phyloP scores from a whole-genome alignment of 116 monocot species.

The Cymodocea nodosa region DNA sequence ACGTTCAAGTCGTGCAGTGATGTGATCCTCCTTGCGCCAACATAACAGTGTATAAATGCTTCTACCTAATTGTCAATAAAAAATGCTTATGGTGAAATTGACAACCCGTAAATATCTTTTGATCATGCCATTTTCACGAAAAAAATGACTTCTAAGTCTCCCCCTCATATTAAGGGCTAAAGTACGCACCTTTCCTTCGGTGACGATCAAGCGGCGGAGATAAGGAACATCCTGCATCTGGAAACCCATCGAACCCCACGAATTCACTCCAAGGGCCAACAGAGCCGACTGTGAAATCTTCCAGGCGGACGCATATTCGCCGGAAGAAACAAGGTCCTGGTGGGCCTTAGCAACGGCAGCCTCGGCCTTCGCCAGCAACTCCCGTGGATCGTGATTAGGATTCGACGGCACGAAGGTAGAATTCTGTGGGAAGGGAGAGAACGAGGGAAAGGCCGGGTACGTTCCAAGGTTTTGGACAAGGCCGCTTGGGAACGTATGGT shows the following conservation, averaged over 20 bases:
- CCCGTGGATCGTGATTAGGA: slow-evolving; percentile 7
- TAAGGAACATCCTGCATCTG: slow-evolving; percentile 56
- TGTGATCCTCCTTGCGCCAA: slow-evolving; percentile 46
- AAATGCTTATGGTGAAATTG: background rate
- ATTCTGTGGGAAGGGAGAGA: slow-evolving; percentile 6
- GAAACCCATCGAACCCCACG: slow-evolving; percentile 64
- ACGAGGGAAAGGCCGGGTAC: background rate
- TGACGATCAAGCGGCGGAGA: slow-evolving; percentile 34
- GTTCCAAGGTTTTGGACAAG: background rate
- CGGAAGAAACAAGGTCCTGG: slow-evolving; percentile 23
- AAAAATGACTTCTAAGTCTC: background rate
- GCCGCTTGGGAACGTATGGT: slow-evolving; percentile 15
- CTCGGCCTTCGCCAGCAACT: slow-evolving; percentile 19
- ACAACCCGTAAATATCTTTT: background rate
- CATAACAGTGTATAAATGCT: slow-evolving; percentile 90
- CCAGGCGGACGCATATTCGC: slow-evolving; percentile 46
- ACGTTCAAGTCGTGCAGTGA: slow-evolving; percentile 64
- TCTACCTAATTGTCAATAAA: slow-evolving; percentile 33
- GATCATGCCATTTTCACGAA: background rate
- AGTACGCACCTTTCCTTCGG: slow-evolving; percentile 58
- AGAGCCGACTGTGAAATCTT: slow-evolving; percentile 64
- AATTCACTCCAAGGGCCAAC: slow-evolving; percentile 34
- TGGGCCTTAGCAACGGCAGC: slow-evolving; percentile 30
- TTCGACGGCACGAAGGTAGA: slow-evolving; percentile 1
- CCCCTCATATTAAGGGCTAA: background rate